These are phyloP conservation scores for Paecilomyces niveus DNA, from an alignment of 2,329 filamentous ascomycete genomes.

Conservation along the genomic window DNA sequence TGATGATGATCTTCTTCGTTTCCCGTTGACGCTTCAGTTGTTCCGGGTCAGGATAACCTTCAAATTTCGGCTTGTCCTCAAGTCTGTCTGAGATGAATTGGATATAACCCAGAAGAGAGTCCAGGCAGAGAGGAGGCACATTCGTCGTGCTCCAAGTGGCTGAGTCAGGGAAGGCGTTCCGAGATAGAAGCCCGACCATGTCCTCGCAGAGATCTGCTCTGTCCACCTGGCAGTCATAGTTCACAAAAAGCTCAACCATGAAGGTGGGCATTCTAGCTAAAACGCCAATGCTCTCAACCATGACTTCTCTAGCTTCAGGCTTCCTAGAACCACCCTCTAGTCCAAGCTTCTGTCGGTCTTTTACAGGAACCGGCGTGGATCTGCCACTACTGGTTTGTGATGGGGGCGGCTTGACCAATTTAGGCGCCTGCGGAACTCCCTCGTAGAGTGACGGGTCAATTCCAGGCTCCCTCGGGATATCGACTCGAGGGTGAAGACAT, in stretches of 20 bases:
- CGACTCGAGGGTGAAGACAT: conserved; percentile 87
- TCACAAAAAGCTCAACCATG: conserved; percentile 92
- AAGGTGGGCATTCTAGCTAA: conserved; percentile 89
- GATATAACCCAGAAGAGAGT: conserved; percentile 82
- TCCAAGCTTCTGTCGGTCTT: conserved; percentile 85
- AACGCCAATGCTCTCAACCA: conserved; percentile 94
- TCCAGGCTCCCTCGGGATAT: conserved; percentile 81
- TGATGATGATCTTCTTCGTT: conserved; percentile 82
- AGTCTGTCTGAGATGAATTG: conserved; percentile 86
- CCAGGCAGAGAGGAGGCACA: conserved; percentile 87
- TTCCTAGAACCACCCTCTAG: conserved; percentile 87
- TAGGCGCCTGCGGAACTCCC: conserved; percentile 85
- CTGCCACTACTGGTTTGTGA: conserved; percentile 72
- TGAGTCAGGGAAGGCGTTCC: conserved; percentile 93
- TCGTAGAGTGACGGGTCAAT: conserved; percentile 90
- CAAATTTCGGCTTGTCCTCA: conserved; percentile 58
- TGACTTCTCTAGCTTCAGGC: conserved; percentile 91
- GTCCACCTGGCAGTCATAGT: conserved; percentile 95
- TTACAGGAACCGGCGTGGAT: conserved; percentile 82
- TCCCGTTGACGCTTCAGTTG: conserved; percentile 63
- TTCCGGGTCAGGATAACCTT: conserved; percentile 60
- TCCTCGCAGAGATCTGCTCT: conserved; percentile 90
- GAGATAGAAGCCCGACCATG: conserved; percentile 82
- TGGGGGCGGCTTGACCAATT: conserved; percentile 71
- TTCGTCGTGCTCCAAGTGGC: conserved; percentile 99